Evolutionary conservation across 2,329 filamentous ascomycete genomes (phyloP), one percentile per base, ranked within the genome.

Genomic region (Aspergillus sp.): DNA sequence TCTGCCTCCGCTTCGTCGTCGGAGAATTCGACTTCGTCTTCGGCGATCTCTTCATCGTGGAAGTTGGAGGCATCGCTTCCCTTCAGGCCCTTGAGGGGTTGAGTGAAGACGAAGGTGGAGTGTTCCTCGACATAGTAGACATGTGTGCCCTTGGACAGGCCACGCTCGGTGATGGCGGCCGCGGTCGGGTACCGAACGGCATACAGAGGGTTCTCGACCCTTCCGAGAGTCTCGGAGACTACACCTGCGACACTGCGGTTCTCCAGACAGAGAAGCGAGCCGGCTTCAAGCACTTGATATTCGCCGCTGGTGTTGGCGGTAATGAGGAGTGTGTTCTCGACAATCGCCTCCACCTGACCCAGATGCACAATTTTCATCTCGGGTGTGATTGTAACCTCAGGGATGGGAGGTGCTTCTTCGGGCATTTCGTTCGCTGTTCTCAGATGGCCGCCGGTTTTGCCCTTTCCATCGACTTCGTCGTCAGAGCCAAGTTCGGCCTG

Each of bases 1-100:
- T 92, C 91, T 7, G 90, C 89, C 76, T 99, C 95, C 67, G 91
- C 90, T 77, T 99, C 95, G 70, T 99, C 95, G 67, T 99, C 95
- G 0, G 94, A 97, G 74, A 98, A 98, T 72, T 98, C 95, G 68
- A 92, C 85, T 73, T 98, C 94, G 39, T 96, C 91, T 32, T 90
- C 89, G 15, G 80, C 87, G 7, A 92, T 85, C 78, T 98, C 94
- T 75, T 99, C 95, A 67, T 98, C 95, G 75, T 97, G 90, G 57
- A 97, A 84, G 73, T 98, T 98, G 55, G 92, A 96, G 8, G 95
- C 94, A 76, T 99, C 95, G 9, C 92, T 95, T 61, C 92, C 92
- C 78, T 96, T 98, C 70, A 90, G 74, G 55, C 83, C 84, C 75
- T 89, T 90, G 59, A 98, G 80, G 6, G 89, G 87, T 73, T 95